A percentile compares a stretch with the other conserved stretches of the same genome.
These are phyloP conservation scores for Gilbertella persicaria DNA, from an alignment of 371 early-diverging fungal species.

Conservation along the genomic window DNA sequence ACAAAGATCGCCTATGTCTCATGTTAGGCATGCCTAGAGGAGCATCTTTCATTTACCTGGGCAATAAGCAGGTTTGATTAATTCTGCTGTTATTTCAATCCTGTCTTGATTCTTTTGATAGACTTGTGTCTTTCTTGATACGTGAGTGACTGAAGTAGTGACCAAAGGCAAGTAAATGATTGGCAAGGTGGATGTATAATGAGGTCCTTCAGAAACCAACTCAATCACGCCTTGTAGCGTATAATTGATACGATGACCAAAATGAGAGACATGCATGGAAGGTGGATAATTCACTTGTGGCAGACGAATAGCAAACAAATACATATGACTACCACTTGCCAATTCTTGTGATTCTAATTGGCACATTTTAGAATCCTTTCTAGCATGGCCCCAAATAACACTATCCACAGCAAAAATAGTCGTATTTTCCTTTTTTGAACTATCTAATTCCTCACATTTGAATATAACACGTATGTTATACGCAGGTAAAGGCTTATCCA, in stretches of 20 bases:
- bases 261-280: slow-evolving; percentile 33
- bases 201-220: slow-evolving; percentile 5
- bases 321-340: slow-evolving; percentile 38
- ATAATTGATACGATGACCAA: slow-evolving; percentile 37
- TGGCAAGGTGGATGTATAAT: slow-evolving; percentile 17
- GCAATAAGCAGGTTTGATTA: slow-evolving; percentile 41
- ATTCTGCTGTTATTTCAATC: slow-evolving; percentile 32
- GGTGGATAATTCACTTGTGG: slow-evolving; percentile 49
- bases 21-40: neutral
- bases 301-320: slow-evolving; percentile 43
- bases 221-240: slow-evolving; percentile 41
- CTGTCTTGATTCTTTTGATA: slow-evolving; percentile 23
- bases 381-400: slow-evolving; percentile 29
- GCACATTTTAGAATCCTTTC: neutral
- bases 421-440: slow-evolving; percentile 3
- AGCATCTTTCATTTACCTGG: slow-evolving; percentile 33
- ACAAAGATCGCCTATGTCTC: slow-evolving; percentile 38
- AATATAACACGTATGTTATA: slow-evolving; percentile 36
- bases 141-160: slow-evolving; percentile 6
- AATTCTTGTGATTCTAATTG: slow-evolving; percentile 13
- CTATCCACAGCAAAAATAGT: slow-evolving; percentile 33
- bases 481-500: slow-evolving; percentile 30
- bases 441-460: slow-evolving; percentile 30
- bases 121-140: slow-evolving; percentile 14
- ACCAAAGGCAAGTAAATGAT: slow-evolving; percentile 41